Conservation (phyloP, 2,329 filamentous ascomycete species). For the Ceratocystis destructans region DNA sequence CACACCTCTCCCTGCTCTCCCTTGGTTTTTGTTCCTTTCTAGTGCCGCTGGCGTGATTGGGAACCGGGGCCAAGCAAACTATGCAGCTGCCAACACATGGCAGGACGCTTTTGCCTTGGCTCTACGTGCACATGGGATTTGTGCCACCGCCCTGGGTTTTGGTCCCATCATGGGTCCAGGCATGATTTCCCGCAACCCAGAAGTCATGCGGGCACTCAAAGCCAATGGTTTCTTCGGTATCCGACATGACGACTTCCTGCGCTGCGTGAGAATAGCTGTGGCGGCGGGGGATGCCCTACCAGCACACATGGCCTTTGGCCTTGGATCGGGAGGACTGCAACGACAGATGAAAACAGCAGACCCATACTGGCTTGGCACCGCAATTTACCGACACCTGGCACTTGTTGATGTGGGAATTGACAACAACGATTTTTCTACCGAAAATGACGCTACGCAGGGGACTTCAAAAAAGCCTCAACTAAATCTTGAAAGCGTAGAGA, state of each 20-base stretch:
- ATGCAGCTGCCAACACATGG: slow-evolving; percentile 41
- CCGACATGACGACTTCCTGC: slow-evolving; percentile 36
- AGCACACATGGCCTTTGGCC: slow-evolving; percentile 37
- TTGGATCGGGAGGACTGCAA: slow-evolving; percentile 41
- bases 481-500: slow-evolving; percentile 24
- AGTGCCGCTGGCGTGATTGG: slow-evolving; percentile 35
- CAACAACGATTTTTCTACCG: no score
- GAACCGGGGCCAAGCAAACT: slow-evolving; percentile 44
- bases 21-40: slow-evolving; percentile 19
- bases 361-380: slow-evolving; percentile 40
- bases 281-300: slow-evolving; percentile 27
- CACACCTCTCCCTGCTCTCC: slow-evolving; percentile 27
- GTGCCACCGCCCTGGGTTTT: slow-evolving; percentile 38
- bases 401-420: slow-evolving; percentile 30
- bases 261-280: slow-evolving; percentile 35
- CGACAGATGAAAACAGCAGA: slow-evolving; percentile 39
- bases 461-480: slow-evolving; percentile 21
- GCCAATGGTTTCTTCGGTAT: slow-evolving; percentile 42
- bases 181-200: slow-evolving; percentile 39
- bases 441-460: slow-evolving; percentile 18
- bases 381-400: slow-evolving; percentile 37
- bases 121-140: slow-evolving; percentile 27
- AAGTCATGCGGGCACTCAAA: slow-evolving; percentile 35
- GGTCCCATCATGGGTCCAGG: slow-evolving; percentile 41
- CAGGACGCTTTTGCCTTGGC: slow-evolving; percentile 35